phyloP scores from a whole-genome alignment of 2,329 filamentous ascomycete genomes.

The Diaporthe aspalathi region DNA sequence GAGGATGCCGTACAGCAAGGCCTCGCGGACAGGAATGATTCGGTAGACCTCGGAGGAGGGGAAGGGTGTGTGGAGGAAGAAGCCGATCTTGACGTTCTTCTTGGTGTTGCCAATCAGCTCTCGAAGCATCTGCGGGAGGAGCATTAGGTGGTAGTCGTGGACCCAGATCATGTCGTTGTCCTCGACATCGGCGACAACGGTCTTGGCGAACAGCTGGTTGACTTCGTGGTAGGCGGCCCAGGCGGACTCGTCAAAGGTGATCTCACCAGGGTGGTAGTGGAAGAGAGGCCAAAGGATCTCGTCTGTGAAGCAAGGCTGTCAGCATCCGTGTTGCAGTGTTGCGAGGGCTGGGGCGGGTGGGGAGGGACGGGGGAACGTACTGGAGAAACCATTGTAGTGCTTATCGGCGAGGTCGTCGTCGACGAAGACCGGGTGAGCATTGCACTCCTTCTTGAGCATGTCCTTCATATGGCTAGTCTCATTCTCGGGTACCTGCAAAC shows the following conservation, averaged over 20 bases:
- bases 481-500: conserved; percentile 87
- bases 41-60: conserved; percentile 97
- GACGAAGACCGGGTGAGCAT: conserved; percentile 91
- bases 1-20: conserved; percentile 86
- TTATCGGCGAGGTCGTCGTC: conserved; percentile 92
- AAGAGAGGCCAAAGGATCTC: conserved; percentile 98
- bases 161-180: conserved; percentile 98
- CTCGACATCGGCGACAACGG: conserved; percentile 85
- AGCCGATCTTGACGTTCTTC: conserved; percentile 96
- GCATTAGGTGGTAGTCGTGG: conserved; percentile 98
- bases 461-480: conserved; percentile 81
- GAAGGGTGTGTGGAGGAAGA: conserved; percentile 98
- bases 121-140: conserved; percentile 93
- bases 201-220: conserved; percentile 91
- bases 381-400: conserved; percentile 98
- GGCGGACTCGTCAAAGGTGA: conserved; percentile 94
- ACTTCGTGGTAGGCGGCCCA: conserved; percentile 95
- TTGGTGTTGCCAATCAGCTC: conserved; percentile 84
- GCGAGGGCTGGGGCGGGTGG: conserved; percentile 25
- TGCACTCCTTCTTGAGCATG: conserved; percentile 86
- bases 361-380: conserved; percentile 62
- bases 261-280: conserved; percentile 98
- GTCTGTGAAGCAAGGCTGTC: conserved; percentile 63
- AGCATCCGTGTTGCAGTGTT: conserved; percentile 27
- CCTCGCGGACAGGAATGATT: conserved; percentile 91